Evolutionary conservation across 208 protist genomes (phyloP), one percentile per base, ranked within the genome.

Genomic region (Sergeia podlipaevii): DNA sequence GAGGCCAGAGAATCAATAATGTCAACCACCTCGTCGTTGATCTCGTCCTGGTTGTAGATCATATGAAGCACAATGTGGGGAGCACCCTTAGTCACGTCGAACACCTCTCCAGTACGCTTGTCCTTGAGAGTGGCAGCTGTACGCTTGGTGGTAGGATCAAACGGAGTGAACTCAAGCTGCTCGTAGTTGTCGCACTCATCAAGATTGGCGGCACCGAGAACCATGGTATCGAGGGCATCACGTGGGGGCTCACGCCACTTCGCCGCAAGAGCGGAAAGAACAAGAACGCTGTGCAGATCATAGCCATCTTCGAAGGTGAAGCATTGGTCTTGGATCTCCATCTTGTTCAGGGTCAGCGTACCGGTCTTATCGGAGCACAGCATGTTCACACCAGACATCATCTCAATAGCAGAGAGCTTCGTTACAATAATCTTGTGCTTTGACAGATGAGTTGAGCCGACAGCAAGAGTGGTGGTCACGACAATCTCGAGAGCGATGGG

Each of bases 291-390:
- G 23, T 75, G 63, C 50, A 73, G 67, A 53, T 89, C 73, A 54
- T 82, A 73, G 43, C 74, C 74, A 32, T 74, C 72, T 54, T 80
- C 76, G 54, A 85, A 89, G 18, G 71, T 72, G 59, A 83, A 80
- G 60, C 76, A 88, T 60, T 85, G 53, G 34, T 91, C 70, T 51
- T 86, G 74, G 41, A 96, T 80, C 51, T 91, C 80, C 68, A 96
- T 90, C 79, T 96, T 84, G 72, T 97, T 97, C 52, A 92, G 70
- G 32, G 93, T 98, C 55, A 98, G 72, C 21, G 95, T 97, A 26
- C 93, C 95, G 6, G 95, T 97, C 70, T 97, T 98, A 68, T 98
- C 95, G 20, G 83, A 97, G 74, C 93, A 97, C 33, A 97, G 82
- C 41, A 97, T 82, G 51, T 90, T 86, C 76, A 97, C 93, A 30